Evolutionary conservation across 2,329 filamentous ascomycete genomes (phyloP).

Genomic region (Cryphonectria japonica): DNA sequence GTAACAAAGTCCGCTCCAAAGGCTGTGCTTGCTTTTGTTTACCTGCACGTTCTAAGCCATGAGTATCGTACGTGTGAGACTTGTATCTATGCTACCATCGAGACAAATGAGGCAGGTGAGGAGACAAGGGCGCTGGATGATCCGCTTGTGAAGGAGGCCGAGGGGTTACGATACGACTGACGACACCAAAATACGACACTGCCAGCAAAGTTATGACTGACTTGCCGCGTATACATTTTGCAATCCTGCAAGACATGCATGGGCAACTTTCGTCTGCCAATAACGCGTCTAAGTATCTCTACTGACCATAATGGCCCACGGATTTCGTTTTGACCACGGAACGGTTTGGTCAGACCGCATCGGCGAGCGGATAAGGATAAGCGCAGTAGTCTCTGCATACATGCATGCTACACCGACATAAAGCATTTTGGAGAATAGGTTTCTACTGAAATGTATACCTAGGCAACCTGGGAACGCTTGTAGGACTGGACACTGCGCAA

Average conservation of each 20-base stretch:
- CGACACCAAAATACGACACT: not conserved
- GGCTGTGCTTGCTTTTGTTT: not conserved
- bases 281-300: not conserved
- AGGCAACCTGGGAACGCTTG: not conserved
- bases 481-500: not conserved
- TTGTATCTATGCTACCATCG: not conserved
- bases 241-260: not conserved
- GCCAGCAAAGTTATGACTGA: not conserved
- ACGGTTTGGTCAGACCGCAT: not conserved
- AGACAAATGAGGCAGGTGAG: not conserved
- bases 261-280: not conserved
- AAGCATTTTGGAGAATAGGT: too few species aligned
- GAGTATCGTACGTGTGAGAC: not conserved
- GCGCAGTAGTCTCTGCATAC: not conserved
- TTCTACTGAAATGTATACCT: not conserved
- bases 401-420: too few species aligned
- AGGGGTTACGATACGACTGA: not conserved
- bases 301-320: not conserved
- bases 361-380: not conserved
- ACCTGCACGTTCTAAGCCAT: not conserved
- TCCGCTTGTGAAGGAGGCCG: not conserved
- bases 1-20: not conserved
- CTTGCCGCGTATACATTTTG: not conserved
- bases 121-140: not conserved
- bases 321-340: too few species aligned